Evolutionary conservation across 441 rosid species (phyloP), one percentile per base, ranked within the genome.

Genomic region (Melastoma candidum): DNA sequence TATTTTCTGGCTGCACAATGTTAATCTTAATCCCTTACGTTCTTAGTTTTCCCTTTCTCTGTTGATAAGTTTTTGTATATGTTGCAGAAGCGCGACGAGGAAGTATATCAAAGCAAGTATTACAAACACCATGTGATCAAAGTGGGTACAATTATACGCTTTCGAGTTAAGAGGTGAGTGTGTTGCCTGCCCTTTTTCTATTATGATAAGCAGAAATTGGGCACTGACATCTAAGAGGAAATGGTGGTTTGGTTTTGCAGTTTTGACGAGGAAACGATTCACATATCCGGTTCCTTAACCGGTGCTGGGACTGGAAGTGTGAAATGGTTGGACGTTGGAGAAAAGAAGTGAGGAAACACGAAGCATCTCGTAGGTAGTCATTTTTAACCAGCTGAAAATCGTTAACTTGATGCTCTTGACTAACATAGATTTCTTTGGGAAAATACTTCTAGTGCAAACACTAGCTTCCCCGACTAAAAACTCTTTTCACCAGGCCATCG

Each of bases 181-280:
- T 17, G 36, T 29, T 29, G 49, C 11, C 60, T 12, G 45, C 56
- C 9, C 22, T 52, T 17, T 17, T 17, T 17, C 22, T 17, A 17
- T 17, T 17, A 17, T 17, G 22, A 17, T 17, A 17, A 17, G 22
- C 22, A 17, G 22, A 17, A 17, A 17, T 17, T 17, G 22, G 22
- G 22, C 22, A 17, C 22, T 17, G 22, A 17, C 22, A 17, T 17
- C 22, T 17, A 17, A 17, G 22, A 17, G 22, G 22, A 17, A 17
- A 17, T 17, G 22, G 22, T 17, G 22, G 22, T 17, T 17, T 17
- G 22, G 22, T 17, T 56, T 59, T 75, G 75, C 78, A 92, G 92
- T 71, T 69, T 85, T 56, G 85, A 87, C 64, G 83, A 82, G 70
- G 96, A 92, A 72, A 77, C 74, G 27, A 67, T 85, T 64, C 94